Evolutionary conservation across 768 basidiomycete genomes (phyloP).

Genomic region (Cyclocybe aegerita): DNA sequence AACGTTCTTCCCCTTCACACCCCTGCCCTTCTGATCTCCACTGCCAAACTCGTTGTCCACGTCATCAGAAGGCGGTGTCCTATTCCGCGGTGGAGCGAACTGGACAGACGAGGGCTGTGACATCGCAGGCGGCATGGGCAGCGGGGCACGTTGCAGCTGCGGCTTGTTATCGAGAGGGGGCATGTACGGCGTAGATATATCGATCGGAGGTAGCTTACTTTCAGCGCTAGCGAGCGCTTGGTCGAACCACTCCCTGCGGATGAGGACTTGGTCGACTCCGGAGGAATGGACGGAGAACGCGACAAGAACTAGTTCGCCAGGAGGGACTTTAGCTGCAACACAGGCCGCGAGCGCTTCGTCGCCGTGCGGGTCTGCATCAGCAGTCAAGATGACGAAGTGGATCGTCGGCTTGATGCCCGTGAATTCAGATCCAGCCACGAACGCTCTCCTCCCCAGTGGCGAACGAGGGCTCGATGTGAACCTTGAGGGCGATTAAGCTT

Average conservation of each 20-base stretch:
- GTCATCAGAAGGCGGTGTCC: slow-evolving; percentile 77
- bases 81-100: slow-evolving; percentile 42
- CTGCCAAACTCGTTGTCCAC: slow-evolving; percentile 66
- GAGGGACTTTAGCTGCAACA: slow-evolving; percentile 74
- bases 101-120: slow-evolving; percentile 12
- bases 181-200: slow-evolving; percentile 19
- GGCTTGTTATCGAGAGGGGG: slow-evolving; percentile 21
- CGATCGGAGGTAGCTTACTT: slow-evolving; percentile 61
- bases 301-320: slow-evolving; percentile 77
- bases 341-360: slow-evolving; percentile 85
- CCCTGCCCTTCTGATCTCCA: slow-evolving; percentile 48
- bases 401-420: slow-evolving; percentile 82
- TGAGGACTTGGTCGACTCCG: slow-evolving; percentile 87
- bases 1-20: slow-evolving; percentile 55
- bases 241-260: slow-evolving; percentile 85
- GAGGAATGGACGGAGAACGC: slow-evolving; percentile 88
- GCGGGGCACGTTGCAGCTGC: slow-evolving; percentile 21
- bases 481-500: slow-evolving; percentile 78
- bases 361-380: slow-evolving; percentile 79
- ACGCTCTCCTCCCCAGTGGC: slow-evolving; percentile 60
- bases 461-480: slow-evolving; percentile 64
- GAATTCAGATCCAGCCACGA: slow-evolving; percentile 74
- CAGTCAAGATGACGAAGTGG: slow-evolving; percentile 85
- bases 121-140: slow-evolving; percentile 18
- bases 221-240: slow-evolving; percentile 53